A percentile compares a stretch with the other conserved stretches of the same genome.
These are phyloP conservation scores for Monilinia vaccinii-corymbosi DNA, from an alignment of 2,329 filamentous ascomycete species.

Conservation along the genomic window DNA sequence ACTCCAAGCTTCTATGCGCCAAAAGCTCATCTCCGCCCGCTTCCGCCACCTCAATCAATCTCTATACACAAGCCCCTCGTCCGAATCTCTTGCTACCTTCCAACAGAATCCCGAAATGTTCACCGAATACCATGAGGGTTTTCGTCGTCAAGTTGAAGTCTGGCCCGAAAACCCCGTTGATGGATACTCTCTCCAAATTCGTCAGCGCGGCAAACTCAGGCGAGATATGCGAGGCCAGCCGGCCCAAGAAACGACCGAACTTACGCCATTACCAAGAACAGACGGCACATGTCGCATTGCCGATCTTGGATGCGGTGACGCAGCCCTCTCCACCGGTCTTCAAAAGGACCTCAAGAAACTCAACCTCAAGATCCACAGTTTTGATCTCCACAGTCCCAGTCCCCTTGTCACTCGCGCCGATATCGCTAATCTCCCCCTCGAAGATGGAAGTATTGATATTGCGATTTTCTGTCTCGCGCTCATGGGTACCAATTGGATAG, in stretches of 20 bases:
- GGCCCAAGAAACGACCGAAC: conserved; percentile 16
- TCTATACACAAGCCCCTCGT: conserved; percentile 85
- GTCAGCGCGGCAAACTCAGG: conserved; percentile 51
- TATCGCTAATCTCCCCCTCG: conserved; percentile 72
- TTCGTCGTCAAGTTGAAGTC: conserved; percentile 86
- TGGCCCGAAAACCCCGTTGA: conserved; percentile 98
- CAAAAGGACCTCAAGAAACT: conserved; percentile 55
- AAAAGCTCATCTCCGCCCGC: conserved; percentile 87
- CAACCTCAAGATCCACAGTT: conserved; percentile 69
- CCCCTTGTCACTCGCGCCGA: conserved; percentile 79
- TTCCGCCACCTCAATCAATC: conserved; percentile 98
- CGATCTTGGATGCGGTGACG: conserved; percentile 90
- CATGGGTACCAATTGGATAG: conserved; percentile 98
- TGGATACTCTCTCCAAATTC: conserved; percentile 66
- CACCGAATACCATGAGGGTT: conserved; percentile 90
- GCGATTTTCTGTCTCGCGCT: conserved; percentile 92
- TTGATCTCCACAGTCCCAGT: conserved; percentile 73
- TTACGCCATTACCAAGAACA: conserved; percentile 54
- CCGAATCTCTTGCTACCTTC: conserved; percentile 76
- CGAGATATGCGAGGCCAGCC: conserved; percentile 17
- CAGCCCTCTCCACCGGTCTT: conserved; percentile 64
- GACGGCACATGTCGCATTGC: conserved; percentile 68
- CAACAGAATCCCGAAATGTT: conserved; percentile 84
- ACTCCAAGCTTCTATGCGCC: conserved; percentile 86
- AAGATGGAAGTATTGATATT: conserved; percentile 68